A percentile compares a stretch with the other conserved stretches of the same genome.
Conservation (phyloP, 176 grass and related monocot species). For the Paspalum notatum region DNA sequence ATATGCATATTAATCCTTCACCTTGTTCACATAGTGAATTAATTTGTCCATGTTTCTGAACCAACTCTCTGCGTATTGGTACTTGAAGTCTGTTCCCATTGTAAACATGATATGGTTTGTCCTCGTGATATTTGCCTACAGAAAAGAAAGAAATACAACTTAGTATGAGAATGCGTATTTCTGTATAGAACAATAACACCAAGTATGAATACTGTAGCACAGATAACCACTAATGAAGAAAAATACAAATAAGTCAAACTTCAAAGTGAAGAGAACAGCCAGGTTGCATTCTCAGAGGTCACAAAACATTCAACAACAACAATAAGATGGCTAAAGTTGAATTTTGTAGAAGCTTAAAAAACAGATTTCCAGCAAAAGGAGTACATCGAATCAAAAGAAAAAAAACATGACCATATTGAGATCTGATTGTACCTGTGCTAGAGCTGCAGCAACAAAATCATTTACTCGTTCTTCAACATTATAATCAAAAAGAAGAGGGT, state of each 20-base stretch:
- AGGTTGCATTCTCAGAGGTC: background rate
- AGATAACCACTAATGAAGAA: background rate
- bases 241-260: conserved; percentile 22
- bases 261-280: conserved; percentile 7
- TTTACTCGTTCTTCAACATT: conserved; percentile 91
- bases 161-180: conserved; percentile 28
- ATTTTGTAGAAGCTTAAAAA: background rate
- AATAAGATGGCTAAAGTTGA: conserved; percentile 1
- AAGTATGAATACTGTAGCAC: conserved; percentile 23
- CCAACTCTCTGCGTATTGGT: conserved; percentile 96
- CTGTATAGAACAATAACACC: conserved; percentile 13
- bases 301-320: conserved; percentile 3
- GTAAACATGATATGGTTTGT: conserved; percentile 99
- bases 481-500: conserved; percentile 89
- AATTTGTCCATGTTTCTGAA: conserved; percentile 97
- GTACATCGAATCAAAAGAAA: background rate
- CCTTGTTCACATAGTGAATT: conserved; percentile 98
- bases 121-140: conserved; percentile 91
- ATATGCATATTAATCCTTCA: conserved; percentile 43
- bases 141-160: conserved; percentile 35
- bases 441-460: conserved; percentile 94
- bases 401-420: conserved; percentile 27
- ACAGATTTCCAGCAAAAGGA: background rate
- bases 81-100: conserved; percentile 99
- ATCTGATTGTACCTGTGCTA: conserved; percentile 71